Percentiles rank a stretch among this genome's conserved stretches.
Evolutionary conservation across 352 stramenopile species (phyloP).

Genomic region (Phytophthora pistaciae): DNA sequence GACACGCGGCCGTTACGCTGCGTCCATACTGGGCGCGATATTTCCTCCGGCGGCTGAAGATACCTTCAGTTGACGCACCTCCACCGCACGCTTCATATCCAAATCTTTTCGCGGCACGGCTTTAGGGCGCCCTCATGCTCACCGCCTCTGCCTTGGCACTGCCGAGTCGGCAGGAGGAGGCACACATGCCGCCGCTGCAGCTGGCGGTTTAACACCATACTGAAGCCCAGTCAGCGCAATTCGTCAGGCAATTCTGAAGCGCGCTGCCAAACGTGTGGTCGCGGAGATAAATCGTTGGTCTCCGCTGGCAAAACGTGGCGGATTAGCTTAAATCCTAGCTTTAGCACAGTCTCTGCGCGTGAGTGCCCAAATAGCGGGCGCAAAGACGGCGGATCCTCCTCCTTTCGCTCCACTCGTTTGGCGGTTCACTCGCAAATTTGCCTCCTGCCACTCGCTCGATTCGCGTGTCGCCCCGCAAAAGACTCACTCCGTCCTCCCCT

Average conservation of each 20-base stretch:
- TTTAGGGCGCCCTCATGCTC: neutral
- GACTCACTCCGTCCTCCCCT: neutral
- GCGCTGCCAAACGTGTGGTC: constrained; percentile 1
- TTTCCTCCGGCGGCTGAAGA: constrained; percentile 7
- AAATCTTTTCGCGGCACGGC: neutral
- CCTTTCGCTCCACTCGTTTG: constrained; percentile 30
- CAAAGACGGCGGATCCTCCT: constrained; percentile 28
- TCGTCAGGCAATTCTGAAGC: constrained; percentile 13
- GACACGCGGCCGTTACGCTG: constrained; percentile 7
- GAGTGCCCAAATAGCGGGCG: neutral
- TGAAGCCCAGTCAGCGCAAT: constrained; percentile 4
- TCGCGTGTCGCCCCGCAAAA: constrained; percentile 1
- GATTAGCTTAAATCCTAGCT: constrained; percentile 10
- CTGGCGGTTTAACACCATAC: constrained; percentile 14
- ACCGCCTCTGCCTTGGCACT: neutral
- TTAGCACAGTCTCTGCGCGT: neutral
- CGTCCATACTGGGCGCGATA: neutral
- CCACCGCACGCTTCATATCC: constrained; percentile 13
- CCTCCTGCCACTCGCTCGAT: constrained; percentile 7
- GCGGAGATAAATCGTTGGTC: constrained; percentile 1
- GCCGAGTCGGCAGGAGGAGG: neutral
- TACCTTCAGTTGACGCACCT: constrained; percentile 4
- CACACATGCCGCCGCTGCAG: neutral
- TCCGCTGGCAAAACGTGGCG: constrained; percentile 16
- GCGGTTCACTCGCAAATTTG: constrained; percentile 37